Percentiles rank a stretch among this genome's conserved stretches.
Evolutionary conservation across 1,284 basidiomycete species (phyloP).

Genomic region (Neonothopanus nambi): DNA sequence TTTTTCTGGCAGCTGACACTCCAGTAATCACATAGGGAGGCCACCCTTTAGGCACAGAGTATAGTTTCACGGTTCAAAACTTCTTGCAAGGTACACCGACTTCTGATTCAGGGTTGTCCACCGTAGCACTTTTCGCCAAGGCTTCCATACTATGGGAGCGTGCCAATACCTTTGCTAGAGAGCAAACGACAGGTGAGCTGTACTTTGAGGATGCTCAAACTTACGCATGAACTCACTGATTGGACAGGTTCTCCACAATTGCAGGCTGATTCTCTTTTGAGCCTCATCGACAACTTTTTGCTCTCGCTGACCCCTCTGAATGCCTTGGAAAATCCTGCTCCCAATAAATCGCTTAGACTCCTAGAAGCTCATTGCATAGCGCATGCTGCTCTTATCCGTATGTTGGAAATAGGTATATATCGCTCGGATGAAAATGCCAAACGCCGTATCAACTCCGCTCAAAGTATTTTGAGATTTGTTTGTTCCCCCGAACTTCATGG

Average conservation of each 20-base stretch:
- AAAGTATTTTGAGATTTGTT: constrained; percentile 37
- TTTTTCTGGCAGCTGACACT: neutral
- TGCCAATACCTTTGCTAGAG: constrained; percentile 29
- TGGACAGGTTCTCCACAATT: constrained; percentile 22
- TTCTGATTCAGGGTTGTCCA: neutral
- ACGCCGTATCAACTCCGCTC: constrained; percentile 39
- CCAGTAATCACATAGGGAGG: constrained; percentile 2
- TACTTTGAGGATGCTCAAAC: constrained; percentile 22
- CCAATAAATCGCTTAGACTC: constrained; percentile 33
- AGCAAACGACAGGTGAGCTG: constrained; percentile 41
- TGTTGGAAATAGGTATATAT: constrained; percentile 27
- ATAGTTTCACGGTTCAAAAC: constrained; percentile 4
- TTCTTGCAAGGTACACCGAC: constrained; percentile 1
- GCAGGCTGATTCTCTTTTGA: constrained; percentile 37
- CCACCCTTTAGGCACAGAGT: neutral
- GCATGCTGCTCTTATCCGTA: constrained; percentile 43
- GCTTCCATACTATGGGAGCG: constrained; percentile 8
- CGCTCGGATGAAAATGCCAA: constrained; percentile 35
- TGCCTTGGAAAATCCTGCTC: constrained; percentile 19
- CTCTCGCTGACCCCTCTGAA: constrained; percentile 29
- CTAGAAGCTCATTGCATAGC: constrained; percentile 41
- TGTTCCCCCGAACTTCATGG: constrained; percentile 37
- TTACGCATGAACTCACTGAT: neutral
- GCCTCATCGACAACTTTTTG: constrained; percentile 37
- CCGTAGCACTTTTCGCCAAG: constrained; percentile 2